A percentile compares a stretch with the other conserved stretches of the same genome.
Conservation (phyloP, 1,284 basidiomycete species). For the Ceratobasidium sp. region DNA sequence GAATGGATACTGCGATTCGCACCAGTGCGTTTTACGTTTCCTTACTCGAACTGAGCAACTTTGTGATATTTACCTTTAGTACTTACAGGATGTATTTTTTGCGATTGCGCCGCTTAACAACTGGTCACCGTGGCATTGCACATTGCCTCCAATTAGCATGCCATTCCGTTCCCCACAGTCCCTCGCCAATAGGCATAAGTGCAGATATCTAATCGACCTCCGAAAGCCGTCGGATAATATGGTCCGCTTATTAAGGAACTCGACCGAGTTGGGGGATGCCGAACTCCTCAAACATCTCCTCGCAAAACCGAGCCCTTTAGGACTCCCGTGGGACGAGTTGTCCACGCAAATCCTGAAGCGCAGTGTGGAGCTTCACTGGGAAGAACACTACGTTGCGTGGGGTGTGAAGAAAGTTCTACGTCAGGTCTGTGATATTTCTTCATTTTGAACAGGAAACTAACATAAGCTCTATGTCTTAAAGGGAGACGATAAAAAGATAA, state of each 20-base stretch:
- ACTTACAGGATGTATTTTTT: background rate
- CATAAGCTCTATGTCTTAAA: background rate
- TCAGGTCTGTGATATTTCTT: background rate
- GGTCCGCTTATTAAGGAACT: background rate
- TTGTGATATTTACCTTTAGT: background rate
- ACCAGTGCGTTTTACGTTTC: background rate
- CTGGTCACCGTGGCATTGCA: constrained; percentile 28
- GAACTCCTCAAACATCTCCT: constrained; percentile 20
- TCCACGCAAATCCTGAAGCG: background rate
- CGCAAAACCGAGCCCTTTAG: background rate
- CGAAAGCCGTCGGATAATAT: constrained; percentile 1
- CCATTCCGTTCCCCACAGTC: background rate
- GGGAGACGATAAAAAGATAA: background rate
- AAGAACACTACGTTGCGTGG: constrained; percentile 21
- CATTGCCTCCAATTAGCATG: background rate
- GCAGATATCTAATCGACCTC: constrained; percentile 3
- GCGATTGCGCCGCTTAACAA: background rate
- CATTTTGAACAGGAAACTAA: background rate
- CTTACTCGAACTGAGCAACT: background rate
- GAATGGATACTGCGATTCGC: background rate
- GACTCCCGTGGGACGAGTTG: background rate
- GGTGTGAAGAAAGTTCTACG: background rate
- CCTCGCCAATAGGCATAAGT: constrained; percentile 10
- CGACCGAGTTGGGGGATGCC: background rate
- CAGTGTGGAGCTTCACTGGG: constrained; percentile 26